phyloP scores from a whole-genome alignment of 257 asterid species.

The Cordia subcordata region DNA sequence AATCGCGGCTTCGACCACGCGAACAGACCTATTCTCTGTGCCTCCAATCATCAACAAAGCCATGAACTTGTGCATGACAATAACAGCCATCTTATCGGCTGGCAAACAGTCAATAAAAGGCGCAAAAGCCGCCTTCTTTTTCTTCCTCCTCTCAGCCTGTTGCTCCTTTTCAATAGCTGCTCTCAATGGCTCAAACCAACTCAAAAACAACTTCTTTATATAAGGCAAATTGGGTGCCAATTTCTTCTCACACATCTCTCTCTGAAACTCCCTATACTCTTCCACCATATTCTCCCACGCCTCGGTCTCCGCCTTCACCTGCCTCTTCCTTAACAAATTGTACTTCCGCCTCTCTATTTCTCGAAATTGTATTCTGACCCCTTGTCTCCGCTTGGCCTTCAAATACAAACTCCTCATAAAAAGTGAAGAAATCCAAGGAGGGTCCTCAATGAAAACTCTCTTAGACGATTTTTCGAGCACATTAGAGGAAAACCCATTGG shows the following conservation, averaged over 20 bases:
- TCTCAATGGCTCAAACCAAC: conserved; percentile 91
- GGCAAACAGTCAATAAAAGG: conserved; percentile 71
- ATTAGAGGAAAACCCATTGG: conserved; percentile 34
- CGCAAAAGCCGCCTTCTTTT: conserved; percentile 60
- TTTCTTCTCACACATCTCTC: conserved; percentile 91
- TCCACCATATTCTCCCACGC: conserved; percentile 93
- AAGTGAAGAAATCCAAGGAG: conserved; percentile 82
- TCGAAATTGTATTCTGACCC: conserved; percentile 52
- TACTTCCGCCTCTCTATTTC: conserved; percentile 81
- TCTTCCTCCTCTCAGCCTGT: conserved; percentile 47
- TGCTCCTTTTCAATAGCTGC: conserved; percentile 77
- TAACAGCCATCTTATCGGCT: conserved; percentile 89
- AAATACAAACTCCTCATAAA: conserved; percentile 60
- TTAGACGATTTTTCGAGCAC: conserved; percentile 26
- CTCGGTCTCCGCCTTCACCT: conserved; percentile 79
- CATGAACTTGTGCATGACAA: conserved; percentile 94
- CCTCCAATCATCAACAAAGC: conserved; percentile 89
- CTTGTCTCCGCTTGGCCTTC: conserved; percentile 38
- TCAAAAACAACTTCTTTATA: conserved; percentile 69
- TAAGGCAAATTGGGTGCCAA: conserved; percentile 88
- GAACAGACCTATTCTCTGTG: conserved; percentile 68
- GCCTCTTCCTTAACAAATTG: conserved; percentile 60
- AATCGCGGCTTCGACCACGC: conserved; percentile 85
- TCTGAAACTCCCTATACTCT: conserved; percentile 80
- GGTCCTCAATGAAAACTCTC: conserved; percentile 68